Percentiles rank a stretch among this genome's conserved stretches.
phyloP scores from a whole-genome alignment of 1,139 yeast genomes.

The Candida labiduridarum region DNA sequence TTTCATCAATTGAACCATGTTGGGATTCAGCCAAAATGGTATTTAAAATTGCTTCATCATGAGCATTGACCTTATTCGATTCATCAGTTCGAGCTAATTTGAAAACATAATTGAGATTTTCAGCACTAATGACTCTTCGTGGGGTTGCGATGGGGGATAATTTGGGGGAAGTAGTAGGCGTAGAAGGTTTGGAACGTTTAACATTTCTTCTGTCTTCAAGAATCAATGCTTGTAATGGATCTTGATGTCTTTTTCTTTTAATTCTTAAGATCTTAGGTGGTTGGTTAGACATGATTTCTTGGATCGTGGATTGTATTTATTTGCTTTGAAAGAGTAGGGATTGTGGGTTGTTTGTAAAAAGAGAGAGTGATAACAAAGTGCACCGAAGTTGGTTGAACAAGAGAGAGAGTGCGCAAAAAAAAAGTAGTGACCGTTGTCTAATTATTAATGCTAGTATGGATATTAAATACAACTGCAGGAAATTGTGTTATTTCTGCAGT shows the following conservation, averaged over 20 bases:
- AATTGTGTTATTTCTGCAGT: constrained; percentile 66
- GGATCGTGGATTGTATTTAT: too few species aligned
- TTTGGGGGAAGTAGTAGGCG: constrained; percentile 29
- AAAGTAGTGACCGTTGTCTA: constrained; percentile 3
- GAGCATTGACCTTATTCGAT: constrained; percentile 17
- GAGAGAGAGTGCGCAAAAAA: too few species aligned
- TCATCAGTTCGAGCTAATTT: constrained; percentile 67
- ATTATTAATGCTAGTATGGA: constrained; percentile 52
- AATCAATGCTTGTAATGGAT: constrained; percentile 79
- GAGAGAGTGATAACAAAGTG: too few species aligned
- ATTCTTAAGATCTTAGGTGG: constrained; percentile 72
- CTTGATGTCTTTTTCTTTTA: constrained; percentile 83
- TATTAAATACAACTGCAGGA: constrained; percentile 73
- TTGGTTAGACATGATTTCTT: constrained; percentile 9
- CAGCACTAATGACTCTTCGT: constrained; percentile 12
- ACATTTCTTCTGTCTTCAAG: constrained; percentile 39
- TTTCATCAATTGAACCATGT: constrained; percentile 4
- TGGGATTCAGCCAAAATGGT: constrained; percentile 16
- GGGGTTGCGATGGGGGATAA: constrained; percentile 23
- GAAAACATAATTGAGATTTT: constrained; percentile 42
- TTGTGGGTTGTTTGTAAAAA: too few species aligned
- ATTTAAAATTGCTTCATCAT: constrained; percentile 23
- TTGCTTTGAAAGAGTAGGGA: too few species aligned
- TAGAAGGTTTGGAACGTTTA: constrained; percentile 48
- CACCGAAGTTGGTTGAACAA: too few species aligned